These are phyloP conservation scores for Sporothrix inflata DNA, from an alignment of 2,329 filamentous ascomycete genomes.

Conservation along the genomic window DNA sequence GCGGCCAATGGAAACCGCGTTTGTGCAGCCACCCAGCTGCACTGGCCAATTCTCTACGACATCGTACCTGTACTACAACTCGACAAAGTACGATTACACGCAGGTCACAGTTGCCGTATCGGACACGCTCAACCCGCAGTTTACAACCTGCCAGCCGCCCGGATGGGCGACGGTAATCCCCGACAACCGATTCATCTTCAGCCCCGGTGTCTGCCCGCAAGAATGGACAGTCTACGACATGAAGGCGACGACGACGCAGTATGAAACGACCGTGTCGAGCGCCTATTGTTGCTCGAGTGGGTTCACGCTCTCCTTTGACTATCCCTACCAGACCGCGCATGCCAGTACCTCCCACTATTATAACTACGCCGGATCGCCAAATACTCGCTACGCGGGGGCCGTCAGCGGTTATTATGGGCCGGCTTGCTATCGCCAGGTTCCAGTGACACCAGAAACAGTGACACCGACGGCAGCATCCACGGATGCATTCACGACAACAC, in stretches of 20 bases:
- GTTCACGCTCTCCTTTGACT: not conserved
- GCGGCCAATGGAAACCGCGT: not conserved
- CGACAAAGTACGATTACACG: not conserved
- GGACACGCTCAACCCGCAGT: not conserved
- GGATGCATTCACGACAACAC: not conserved
- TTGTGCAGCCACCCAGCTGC: not conserved
- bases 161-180: not conserved
- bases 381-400: not conserved
- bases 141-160: not conserved
- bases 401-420: not conserved
- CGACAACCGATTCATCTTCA: not conserved
- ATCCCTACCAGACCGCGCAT: not conserved
- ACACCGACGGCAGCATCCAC: not conserved
- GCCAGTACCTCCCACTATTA: not conserved
- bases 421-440: not conserved
- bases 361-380: not conserved
- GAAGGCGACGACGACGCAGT: not conserved
- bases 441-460: not conserved
- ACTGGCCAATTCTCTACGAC: not conserved
- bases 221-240: not conserved
- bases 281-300: not conserved
- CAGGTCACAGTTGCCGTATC: not conserved
- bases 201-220: not conserved
- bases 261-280: not conserved
- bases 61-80: not conserved